phyloP scores from a whole-genome alignment of 345 rosid species.

The Excoecaria agallocha region DNA sequence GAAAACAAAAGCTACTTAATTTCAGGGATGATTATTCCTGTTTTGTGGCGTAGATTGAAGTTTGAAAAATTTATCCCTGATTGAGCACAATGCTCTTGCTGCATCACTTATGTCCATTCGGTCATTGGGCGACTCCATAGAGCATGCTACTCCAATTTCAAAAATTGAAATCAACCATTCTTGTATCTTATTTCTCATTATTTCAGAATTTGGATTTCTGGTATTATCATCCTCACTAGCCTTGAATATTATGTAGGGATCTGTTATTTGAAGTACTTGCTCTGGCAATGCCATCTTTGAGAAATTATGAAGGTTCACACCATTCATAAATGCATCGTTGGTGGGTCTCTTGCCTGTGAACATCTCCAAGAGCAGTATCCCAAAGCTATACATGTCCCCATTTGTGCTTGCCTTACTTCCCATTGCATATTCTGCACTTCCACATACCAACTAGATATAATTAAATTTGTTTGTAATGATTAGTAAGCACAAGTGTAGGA shows the following conservation, averaged over 20 bases:
- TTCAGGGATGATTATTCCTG: background rate
- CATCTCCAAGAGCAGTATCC: background rate
- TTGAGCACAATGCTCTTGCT: constrained; percentile 15
- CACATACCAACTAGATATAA: background rate
- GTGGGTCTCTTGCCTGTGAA: background rate
- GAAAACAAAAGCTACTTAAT: background rate
- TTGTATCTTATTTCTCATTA: no score
- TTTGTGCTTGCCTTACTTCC: background rate
- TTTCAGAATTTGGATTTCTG: no score
- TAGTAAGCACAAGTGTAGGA: background rate
- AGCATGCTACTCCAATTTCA: constrained; percentile 11
- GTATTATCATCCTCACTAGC: no score
- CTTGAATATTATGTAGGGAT: constrained; percentile 16
- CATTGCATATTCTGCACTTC: background rate
- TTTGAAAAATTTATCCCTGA: constrained; percentile 8
- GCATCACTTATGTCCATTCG: constrained; percentile 25
- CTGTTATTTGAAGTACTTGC: background rate
- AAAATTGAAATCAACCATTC: no score
- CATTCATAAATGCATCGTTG: background rate
- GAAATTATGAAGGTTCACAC: background rate
- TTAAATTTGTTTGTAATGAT: background rate
- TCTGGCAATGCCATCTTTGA: background rate
- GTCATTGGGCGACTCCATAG: constrained; percentile 20
- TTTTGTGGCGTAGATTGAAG: constrained; percentile 10
- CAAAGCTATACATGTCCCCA: background rate